Evolutionary conservation across 305 asterid genomes (phyloP).

Genomic region (Solanum hybrid): DNA sequence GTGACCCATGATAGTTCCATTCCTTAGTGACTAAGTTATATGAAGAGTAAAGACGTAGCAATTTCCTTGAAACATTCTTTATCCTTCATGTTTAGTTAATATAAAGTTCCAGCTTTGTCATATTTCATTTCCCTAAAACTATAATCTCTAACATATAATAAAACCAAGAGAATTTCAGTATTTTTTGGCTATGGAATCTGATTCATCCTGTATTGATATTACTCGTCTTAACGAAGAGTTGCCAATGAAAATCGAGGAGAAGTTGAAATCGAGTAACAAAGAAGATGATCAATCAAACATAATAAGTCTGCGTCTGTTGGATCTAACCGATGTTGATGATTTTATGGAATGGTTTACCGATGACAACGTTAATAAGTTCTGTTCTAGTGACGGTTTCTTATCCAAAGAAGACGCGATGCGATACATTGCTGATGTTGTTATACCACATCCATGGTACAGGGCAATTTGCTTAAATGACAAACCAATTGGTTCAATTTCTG

Average conservation of each 20-base stretch:
- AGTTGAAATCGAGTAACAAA: not conserved
- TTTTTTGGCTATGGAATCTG: not conserved
- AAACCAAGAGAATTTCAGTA: not conserved
- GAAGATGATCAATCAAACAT: conserved; percentile 13
- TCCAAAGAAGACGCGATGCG: conserved; percentile 33
- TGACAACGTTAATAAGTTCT: conserved; percentile 43
- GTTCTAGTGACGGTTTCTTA: conserved; percentile 24
- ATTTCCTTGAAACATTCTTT: not conserved
- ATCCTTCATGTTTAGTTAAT: not conserved
- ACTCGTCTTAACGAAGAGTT: not conserved
- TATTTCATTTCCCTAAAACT: not conserved
- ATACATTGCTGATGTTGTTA: conserved; percentile 12
- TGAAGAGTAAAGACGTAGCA: not conserved
- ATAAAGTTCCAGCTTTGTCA: not conserved
- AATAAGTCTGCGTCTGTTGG: conserved; percentile 43
- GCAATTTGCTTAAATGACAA: conserved; percentile 49
- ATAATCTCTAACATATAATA: not conserved
- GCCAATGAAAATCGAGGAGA: not conserved
- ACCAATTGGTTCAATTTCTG: conserved; percentile 41
- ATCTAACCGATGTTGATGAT: conserved; percentile 48
- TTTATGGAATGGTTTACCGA: conserved; percentile 43
- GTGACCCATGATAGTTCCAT: not conserved
- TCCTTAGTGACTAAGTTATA: not conserved
- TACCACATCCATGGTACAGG: conserved; percentile 40
- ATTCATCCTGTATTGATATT: not conserved